phyloP scores from a whole-genome alignment of 192 early-diverging fungal genomes.

The Backusella parvicylindrica region DNA sequence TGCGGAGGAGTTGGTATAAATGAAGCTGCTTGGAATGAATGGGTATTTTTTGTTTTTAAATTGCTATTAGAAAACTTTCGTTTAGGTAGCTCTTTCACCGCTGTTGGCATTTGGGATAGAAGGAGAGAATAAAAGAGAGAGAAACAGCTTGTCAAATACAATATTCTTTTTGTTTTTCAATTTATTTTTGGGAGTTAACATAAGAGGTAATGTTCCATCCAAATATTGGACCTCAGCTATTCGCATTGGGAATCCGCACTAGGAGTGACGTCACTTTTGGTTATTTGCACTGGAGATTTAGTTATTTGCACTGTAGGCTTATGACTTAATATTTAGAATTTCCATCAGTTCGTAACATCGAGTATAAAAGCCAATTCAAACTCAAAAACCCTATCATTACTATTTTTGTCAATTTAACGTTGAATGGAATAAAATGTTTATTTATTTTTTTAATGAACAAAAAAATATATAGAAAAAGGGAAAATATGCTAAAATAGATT shows the following conservation, averaged over 20 bases:
- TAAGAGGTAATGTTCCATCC: not conserved
- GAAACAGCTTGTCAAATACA: not conserved
- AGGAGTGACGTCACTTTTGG: too few relatives aligned
- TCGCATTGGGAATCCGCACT: too few relatives aligned
- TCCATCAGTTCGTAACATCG: too few relatives aligned
- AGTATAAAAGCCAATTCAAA: not conserved
- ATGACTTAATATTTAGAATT: too few relatives aligned
- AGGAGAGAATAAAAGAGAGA: not conserved
- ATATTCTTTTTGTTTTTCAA: not conserved
- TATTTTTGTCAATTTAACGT: not conserved
- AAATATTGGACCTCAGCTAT: too few relatives aligned
- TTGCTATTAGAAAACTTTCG: not conserved
- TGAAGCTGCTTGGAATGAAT: not conserved
- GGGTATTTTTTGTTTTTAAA: not conserved
- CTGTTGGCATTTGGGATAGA: not conserved
- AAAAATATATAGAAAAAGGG: slow-evolving; percentile 1
- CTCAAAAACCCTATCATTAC: not conserved
- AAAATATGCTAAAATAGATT: slow-evolving; percentile 3
- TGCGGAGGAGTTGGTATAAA: not conserved
- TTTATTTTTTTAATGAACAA: not conserved
- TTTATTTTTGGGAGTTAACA: not conserved
- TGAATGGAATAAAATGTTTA: not conserved
- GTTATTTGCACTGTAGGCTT: too few relatives aligned
- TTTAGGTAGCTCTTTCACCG: not conserved
- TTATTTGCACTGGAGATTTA: too few relatives aligned